A percentile compares a stretch with the other conserved stretches of the same genome.
Conservation (phyloP, 1,284 basidiomycete species). For the Rhodotorula sp. region DNA sequence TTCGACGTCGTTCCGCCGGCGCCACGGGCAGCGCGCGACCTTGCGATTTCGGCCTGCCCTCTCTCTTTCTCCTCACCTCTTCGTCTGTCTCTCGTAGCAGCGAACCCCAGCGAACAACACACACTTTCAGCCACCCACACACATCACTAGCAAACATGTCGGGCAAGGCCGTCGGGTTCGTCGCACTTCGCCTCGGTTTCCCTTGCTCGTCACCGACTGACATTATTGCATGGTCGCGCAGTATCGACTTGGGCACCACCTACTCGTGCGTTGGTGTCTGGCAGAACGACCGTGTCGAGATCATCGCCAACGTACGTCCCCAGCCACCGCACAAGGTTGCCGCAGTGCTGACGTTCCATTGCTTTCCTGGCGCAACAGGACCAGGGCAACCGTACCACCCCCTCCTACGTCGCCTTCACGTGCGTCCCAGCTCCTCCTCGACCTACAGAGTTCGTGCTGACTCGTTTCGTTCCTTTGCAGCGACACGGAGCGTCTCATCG, state of each 20-base stretch:
- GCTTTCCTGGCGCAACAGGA: slow-evolving; percentile 58
- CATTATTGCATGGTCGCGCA: not conserved
- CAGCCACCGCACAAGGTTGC: not conserved
- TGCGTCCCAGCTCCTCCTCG: not conserved
- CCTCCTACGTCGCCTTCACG: slow-evolving; percentile 90
- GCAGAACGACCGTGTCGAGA: slow-evolving; percentile 98
- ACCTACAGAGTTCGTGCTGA: not conserved
- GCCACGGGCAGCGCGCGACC: too few relatives aligned
- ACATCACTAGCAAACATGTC: too few relatives aligned
- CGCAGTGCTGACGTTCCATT: not conserved
- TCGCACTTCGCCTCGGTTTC: too few relatives aligned
- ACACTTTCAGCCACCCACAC: too few relatives aligned
- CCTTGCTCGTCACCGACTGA: too few relatives aligned
- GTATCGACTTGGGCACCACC: slow-evolving; percentile 55
- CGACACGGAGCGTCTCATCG: slow-evolving; percentile 89
- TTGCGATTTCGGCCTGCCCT: too few relatives aligned
- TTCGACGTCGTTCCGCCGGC: too few relatives aligned
- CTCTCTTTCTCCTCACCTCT: too few relatives aligned
- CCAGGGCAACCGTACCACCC: slow-evolving; percentile 96
- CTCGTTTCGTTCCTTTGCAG: slow-evolving; percentile 33
- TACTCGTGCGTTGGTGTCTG: slow-evolving; percentile 85
- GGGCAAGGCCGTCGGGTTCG: too few relatives aligned
- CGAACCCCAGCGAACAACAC: too few relatives aligned
- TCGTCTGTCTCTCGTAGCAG: too few relatives aligned
- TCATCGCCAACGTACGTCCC: slow-evolving; percentile 78